Evolutionary conservation across 371 early-diverging fungal species (phyloP), one percentile per base, ranked within the genome.

Genomic region (Mortierella sp.): DNA sequence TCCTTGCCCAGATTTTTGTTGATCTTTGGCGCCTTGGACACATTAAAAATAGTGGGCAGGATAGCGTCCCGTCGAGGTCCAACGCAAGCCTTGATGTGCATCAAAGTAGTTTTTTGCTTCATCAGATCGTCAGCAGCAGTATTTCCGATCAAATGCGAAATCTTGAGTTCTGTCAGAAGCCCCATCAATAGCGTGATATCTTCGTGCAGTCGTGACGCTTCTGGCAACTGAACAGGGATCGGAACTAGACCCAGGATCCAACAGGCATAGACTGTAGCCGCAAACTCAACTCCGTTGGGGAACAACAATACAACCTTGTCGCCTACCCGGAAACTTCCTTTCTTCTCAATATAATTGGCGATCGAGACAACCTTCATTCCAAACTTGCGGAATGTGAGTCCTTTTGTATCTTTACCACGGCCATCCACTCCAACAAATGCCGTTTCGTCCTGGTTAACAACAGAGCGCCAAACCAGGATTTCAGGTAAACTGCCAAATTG

Each of bases 191-290:
- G 84, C 2, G 87, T 86, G 10, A 93, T 78, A 69, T 95, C 95
- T 61, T 96, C 96, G 28, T 89, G 83, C 49, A 93, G 71, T 22
- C 94, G 89, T 22, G 84, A 76, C 2, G 84, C 80, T 62, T 95
- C 96, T 9, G 91, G 89, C 47, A 90, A 88, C 40, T 91, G 86
- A 14, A 95, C 75, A 1, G 95, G 93, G 22, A 96, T 91, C 16
- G 93, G 90, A 2, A 93, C 84, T 1, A 94, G 86, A 18, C 96
- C 96, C 9, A 93, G 84, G 4, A 92, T 90, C 78, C 96, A 83
- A 77, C 95, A 95, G 9, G 95, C 95, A 80, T 94, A 93, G 18
- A 96, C 83, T 1, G 93, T 89, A n/a, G 87, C 84, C 3, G 94
- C 86, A 78, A 91, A 93, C 62, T 95, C 96, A 32, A 94, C 66